A percentile compares a stretch with the other conserved stretches of the same genome.
phyloP scores from a whole-genome alignment of 1,284 basidiomycete species.

The Chiua sp. region DNA sequence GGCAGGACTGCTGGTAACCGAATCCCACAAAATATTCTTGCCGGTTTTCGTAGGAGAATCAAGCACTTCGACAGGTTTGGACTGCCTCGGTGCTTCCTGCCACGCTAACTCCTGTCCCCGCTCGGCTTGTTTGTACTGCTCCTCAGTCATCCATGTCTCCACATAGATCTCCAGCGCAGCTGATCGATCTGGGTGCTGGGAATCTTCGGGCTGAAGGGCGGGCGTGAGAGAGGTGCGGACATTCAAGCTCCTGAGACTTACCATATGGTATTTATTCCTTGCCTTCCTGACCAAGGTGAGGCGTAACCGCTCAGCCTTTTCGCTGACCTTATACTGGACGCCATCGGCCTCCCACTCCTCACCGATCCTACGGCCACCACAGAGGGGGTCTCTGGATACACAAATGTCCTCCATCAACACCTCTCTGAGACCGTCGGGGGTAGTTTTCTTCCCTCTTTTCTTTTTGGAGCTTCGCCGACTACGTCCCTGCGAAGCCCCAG shows the following conservation, averaged over 20 bases:
- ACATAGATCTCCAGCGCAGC: constrained; percentile 70
- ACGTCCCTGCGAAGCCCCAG: constrained; percentile 30
- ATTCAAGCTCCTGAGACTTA: constrained; percentile 37
- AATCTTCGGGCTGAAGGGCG: constrained; percentile 66
- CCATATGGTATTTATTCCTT: constrained; percentile 73
- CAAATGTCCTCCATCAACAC: constrained; percentile 50
- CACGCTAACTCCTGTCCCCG: constrained; percentile 65
- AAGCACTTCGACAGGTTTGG: constrained; percentile 44
- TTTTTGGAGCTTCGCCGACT: constrained; percentile 37
- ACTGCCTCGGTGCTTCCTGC: constrained; percentile 58
- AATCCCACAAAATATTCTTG: constrained; percentile 54
- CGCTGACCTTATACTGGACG: constrained; percentile 70
- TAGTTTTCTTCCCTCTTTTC: constrained; percentile 38
- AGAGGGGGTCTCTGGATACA: constrained; percentile 52
- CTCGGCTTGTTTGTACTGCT: constrained; percentile 69
- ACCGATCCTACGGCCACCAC: constrained; percentile 63
- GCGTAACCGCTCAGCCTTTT: constrained; percentile 69
- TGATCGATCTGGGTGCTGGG: constrained; percentile 73
- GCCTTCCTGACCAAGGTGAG: constrained; percentile 72
- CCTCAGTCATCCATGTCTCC: constrained; percentile 78
- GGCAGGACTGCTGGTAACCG: constrained; percentile 43
- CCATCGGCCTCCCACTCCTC: constrained; percentile 78
- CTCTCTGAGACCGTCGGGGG: constrained; percentile 37
- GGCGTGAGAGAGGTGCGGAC: constrained; percentile 11
- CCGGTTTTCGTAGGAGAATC: constrained; percentile 44